A percentile compares a stretch with the other conserved stretches of the same genome.
Evolutionary conservation across 116 monocot species (phyloP).

Genomic region (Posidonia oceanica): DNA sequence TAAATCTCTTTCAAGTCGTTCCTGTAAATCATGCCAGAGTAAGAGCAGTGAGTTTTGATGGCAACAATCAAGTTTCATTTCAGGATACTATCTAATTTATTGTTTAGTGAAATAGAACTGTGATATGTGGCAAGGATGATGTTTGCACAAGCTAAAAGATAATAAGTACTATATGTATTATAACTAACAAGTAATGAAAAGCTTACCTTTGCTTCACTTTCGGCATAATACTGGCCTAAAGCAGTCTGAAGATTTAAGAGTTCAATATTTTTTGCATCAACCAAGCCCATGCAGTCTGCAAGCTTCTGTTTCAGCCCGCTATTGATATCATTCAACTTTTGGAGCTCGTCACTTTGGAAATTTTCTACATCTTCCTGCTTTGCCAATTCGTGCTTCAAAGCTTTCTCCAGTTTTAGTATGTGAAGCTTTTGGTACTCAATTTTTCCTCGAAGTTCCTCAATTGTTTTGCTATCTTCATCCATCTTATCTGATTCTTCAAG

Average conservation of each 20-base stretch:
- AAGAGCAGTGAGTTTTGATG: not conserved
- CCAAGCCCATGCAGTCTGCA: conserved; percentile 37
- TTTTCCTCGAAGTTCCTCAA: conserved; percentile 62
- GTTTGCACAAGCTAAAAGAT: too few species aligned
- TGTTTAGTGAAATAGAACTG: too few species aligned
- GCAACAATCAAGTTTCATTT: not conserved
- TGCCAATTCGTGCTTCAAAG: conserved; percentile 49
- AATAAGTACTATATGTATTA: too few species aligned
- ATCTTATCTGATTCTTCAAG: conserved; percentile 94
- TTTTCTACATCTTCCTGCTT: conserved; percentile 45
- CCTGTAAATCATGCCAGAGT: conserved; percentile 27
- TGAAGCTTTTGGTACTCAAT: conserved; percentile 55
- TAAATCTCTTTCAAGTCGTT: conserved; percentile 72
- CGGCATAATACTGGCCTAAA: conserved; percentile 96
- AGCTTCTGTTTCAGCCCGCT: conserved; percentile 55
- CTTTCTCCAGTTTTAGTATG: conserved; percentile 68
- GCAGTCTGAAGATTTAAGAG: conserved; percentile 92
- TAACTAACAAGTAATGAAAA: not conserved
- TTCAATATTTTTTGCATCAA: conserved; percentile 78
- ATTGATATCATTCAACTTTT: conserved; percentile 55
- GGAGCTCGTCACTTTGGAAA: conserved; percentile 42
- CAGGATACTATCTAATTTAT: too few species aligned
- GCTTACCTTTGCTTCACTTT: conserved; percentile 88
- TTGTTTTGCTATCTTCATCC: conserved; percentile 84
- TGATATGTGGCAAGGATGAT: too few species aligned